Percentiles rank a stretch among this genome's conserved stretches.
Evolutionary conservation across 2,329 filamentous ascomycete species (phyloP).

Genomic region (Microascus cirrosus): DNA sequence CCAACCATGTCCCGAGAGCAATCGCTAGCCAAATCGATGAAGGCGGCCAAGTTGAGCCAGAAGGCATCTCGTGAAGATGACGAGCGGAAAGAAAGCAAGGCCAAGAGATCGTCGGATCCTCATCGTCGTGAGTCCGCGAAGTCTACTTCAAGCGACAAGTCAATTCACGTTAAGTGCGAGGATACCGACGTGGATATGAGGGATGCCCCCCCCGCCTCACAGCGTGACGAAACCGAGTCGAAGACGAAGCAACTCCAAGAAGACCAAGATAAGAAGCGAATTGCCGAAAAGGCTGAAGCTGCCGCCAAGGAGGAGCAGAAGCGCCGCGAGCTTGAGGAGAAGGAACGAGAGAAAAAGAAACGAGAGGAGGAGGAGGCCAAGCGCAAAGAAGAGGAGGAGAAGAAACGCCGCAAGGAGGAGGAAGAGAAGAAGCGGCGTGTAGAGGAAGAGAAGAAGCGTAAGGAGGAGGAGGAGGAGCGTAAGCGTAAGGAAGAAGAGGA

Average conservation of each 20-base stretch:
- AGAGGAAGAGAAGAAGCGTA: conserved; percentile 21
- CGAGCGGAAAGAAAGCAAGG: conserved; percentile 22
- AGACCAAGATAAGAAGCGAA: conserved; percentile 20
- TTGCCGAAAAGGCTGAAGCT: conserved; percentile 20
- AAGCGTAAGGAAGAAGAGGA: conserved; percentile 20
- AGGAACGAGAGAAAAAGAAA: conserved; percentile 6
- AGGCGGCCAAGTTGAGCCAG: conserved; percentile 5
- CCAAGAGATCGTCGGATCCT: conserved; percentile 23
- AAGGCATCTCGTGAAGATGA: conserved; percentile 25
- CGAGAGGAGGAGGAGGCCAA: conserved; percentile 12
- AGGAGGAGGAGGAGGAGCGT: conserved; percentile 22
- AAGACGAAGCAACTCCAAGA: conserved; percentile 21
- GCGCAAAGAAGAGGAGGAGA: conserved; percentile 21
- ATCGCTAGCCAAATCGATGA: conserved; percentile 13
- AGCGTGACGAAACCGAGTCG: conserved; percentile 12
- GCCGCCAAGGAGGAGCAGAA: conserved; percentile 25
- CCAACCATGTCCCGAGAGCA: conserved; percentile 27
- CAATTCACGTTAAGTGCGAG: conserved; percentile 46
- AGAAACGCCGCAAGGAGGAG: conserved; percentile 17
- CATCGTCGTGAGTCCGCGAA: conserved; percentile 30
- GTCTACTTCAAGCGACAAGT: conserved; percentile 29
- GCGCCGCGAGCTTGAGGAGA: conserved; percentile 16
- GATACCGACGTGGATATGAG: conserved; percentile 45
- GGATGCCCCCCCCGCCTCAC: conserved; percentile 18
- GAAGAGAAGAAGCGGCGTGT: conserved; percentile 15